A percentile compares a stretch with the other conserved stretches of the same genome.
These are phyloP conservation scores for Ophiorrhiza pumila DNA, from an alignment of 257 asterid genomes.

Conservation along the genomic window DNA sequence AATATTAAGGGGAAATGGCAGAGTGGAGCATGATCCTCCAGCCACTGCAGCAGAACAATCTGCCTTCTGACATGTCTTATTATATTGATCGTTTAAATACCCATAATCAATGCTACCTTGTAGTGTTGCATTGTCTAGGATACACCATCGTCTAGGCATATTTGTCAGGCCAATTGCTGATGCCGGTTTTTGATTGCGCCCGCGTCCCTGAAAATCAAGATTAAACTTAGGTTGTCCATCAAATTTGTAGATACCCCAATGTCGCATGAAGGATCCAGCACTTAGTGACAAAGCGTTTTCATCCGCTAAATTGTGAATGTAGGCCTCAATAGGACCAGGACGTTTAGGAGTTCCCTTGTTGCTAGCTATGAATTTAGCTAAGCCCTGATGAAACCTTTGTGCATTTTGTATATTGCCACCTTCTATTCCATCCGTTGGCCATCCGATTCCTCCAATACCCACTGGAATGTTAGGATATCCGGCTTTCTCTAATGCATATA, in stretches of 20 bases:
- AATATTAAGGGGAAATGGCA: slow-evolving; percentile 1
- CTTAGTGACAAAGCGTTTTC: slow-evolving; percentile 47
- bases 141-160: slow-evolving; percentile 58
- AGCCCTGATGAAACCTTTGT: slow-evolving; percentile 50
- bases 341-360: slow-evolving; percentile 59
- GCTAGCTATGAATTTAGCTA: slow-evolving; percentile 39
- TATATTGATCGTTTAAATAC: too few relatives aligned
- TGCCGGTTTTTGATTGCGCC: slow-evolving; percentile 29
- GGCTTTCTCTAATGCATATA: slow-evolving; percentile 41
- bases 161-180: slow-evolving; percentile 47
- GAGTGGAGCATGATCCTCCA: slow-evolving; percentile 24
- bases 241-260: slow-evolving; percentile 64
- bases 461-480: slow-evolving; percentile 30
- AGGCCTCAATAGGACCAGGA: slow-evolving; percentile 42
- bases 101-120: too few relatives aligned
- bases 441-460: slow-evolving; percentile 63
- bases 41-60: slow-evolving; percentile 22
- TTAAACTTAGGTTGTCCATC: slow-evolving; percentile 69
- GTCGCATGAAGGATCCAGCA: slow-evolving; percentile 62
- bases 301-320: slow-evolving; percentile 57
- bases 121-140: too few relatives aligned
- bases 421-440: slow-evolving; percentile 72
- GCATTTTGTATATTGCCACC: slow-evolving; percentile 39
- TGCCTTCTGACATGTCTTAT: slow-evolving; percentile 9
- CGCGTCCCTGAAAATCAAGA: slow-evolving; percentile 46